Percentiles rank a stretch among this genome's conserved stretches.
These are phyloP conservation scores for Syncephalastrum sp. DNA, from an alignment of 371 early-diverging fungal genomes.

Conservation along the genomic window DNA sequence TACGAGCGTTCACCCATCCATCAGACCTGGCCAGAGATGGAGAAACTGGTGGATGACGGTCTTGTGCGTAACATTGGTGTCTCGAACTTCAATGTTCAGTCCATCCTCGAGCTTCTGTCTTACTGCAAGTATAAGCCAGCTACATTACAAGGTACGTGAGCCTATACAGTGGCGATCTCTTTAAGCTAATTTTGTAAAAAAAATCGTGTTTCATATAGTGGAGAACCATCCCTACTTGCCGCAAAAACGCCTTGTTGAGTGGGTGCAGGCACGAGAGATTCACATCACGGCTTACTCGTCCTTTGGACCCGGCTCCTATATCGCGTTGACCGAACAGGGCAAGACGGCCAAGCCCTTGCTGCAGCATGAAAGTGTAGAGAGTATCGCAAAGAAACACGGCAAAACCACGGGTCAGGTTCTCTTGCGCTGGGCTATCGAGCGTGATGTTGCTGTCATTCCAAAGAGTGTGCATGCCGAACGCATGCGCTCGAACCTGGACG, in stretches of 20 bases:
- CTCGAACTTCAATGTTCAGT: slow-evolving; percentile 52
- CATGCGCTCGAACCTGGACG: slow-evolving; percentile 29
- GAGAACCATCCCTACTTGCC: slow-evolving; percentile 62
- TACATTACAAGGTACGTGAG: slow-evolving; percentile 11
- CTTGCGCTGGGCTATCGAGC: slow-evolving; percentile 52
- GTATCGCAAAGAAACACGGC: slow-evolving; percentile 35
- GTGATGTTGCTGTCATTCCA: slow-evolving; percentile 56
- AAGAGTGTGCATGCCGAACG: slow-evolving; percentile 49
- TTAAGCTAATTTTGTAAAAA: no score
- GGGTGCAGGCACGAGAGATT: slow-evolving; percentile 33
- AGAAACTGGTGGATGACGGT: slow-evolving; percentile 24
- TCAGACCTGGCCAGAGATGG: slow-evolving; percentile 22
- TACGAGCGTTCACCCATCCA: slow-evolving; percentile 17
- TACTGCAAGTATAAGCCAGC: slow-evolving; percentile 33
- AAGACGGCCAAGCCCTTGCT: slow-evolving; percentile 16
- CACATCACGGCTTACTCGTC: slow-evolving; percentile 47
- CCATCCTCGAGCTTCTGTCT: slow-evolving; percentile 28
- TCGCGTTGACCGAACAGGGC: slow-evolving; percentile 13
- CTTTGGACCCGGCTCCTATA: slow-evolving; percentile 37
- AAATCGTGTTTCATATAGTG: slow-evolving; percentile 42
- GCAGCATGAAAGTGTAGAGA: slow-evolving; percentile 26
- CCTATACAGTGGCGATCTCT: no score
- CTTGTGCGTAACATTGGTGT: slow-evolving; percentile 53
- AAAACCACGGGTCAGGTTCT: slow-evolving; percentile 46
- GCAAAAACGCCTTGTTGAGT: slow-evolving; percentile 35